phyloP scores from a whole-genome alignment of 768 basidiomycete species.

The Mycena amicta region DNA sequence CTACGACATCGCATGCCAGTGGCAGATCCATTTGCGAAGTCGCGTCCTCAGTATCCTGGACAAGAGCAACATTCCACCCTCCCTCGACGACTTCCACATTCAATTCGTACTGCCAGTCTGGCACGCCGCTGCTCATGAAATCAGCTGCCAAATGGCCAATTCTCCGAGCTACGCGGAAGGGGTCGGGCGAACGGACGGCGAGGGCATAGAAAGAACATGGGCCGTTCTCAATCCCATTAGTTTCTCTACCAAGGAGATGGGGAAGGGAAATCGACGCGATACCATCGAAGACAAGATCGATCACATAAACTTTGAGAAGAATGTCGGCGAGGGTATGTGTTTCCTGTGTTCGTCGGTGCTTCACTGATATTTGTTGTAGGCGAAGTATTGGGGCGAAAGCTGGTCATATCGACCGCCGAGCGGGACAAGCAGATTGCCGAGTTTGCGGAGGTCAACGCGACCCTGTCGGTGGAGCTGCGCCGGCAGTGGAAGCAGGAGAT shows the following conservation, averaged over 20 bases:
- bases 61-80: neutral
- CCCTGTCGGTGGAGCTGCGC: neutral
- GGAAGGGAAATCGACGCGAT: slow-evolving; percentile 25
- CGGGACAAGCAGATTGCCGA: slow-evolving; percentile 2
- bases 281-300: slow-evolving; percentile 32
- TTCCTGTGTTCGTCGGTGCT: neutral
- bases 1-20: slow-evolving; percentile 33
- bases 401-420: slow-evolving; percentile 10
- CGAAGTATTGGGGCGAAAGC: neutral
- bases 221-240: slow-evolving; percentile 25
- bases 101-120: slow-evolving; percentile 18
- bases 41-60: slow-evolving; percentile 3
- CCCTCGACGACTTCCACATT: slow-evolving; percentile 6
- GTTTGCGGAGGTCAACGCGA: slow-evolving; percentile 1
- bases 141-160: slow-evolving; percentile 14
- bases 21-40: neutral
- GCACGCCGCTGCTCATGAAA: slow-evolving; percentile 23
- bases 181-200: slow-evolving; percentile 17
- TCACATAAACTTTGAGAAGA: slow-evolving; percentile 5
- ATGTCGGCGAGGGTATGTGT: neutral
- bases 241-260: slow-evolving; percentile 35
- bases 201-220: slow-evolving; percentile 32
- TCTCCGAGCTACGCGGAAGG: slow-evolving; percentile 20
- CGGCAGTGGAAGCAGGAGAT: slow-evolving; percentile 5
- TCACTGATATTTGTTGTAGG: neutral